Conservation (phyloP, 371 early-diverging fungal species). For the Mucor velutinosus region DNA sequence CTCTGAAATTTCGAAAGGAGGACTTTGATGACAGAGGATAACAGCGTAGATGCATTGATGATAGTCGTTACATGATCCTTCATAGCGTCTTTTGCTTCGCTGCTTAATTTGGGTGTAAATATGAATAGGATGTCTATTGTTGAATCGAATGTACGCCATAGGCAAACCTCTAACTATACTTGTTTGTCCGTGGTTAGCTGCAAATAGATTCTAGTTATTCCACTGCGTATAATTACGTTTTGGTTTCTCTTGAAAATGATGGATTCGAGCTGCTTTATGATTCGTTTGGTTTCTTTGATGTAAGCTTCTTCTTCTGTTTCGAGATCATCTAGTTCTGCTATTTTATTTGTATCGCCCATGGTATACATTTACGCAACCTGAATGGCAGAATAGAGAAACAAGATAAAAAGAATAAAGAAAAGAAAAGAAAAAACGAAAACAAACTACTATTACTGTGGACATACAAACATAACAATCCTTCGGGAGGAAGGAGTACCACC, state of each 20-base stretch:
- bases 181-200: not conserved
- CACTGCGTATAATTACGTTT: not conserved
- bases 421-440: conserved; percentile 1
- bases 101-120: conserved; percentile 17
- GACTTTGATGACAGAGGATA: conserved; percentile 8
- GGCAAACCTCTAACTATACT: conserved; percentile 16
- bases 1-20: conserved; percentile 6
- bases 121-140: conserved; percentile 19
- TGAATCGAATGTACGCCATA: conserved; percentile 23
- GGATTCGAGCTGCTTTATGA: conserved; percentile 4
- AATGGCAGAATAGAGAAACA: not conserved
- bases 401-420: not conserved
- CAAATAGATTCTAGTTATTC: not conserved
- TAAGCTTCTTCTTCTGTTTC: not conserved
- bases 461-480: not conserved
- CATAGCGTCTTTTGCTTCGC: not conserved
- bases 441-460: not conserved
- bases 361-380: not conserved
- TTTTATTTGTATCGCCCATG: not conserved
- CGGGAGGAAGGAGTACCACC: not conserved
- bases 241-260: conserved; percentile 11
- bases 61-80: conserved; percentile 12
- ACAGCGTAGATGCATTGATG: conserved; percentile 11
- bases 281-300: conserved; percentile 8
- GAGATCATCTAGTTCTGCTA: not conserved